Evolutionary conservation across 306 rosid genomes (phyloP).

Genomic region (Canavalia ensiformis): DNA sequence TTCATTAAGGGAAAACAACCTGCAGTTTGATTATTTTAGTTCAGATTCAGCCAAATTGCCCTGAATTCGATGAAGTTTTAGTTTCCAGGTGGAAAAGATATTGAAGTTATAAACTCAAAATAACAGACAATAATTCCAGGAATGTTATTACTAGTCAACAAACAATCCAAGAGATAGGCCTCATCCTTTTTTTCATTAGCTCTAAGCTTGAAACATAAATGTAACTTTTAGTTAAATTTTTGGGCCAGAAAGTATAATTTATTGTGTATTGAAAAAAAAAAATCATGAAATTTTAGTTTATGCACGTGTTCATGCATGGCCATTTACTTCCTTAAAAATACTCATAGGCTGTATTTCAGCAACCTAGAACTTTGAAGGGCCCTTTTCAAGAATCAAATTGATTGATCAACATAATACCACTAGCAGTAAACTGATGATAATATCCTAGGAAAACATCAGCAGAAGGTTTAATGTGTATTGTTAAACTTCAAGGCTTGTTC

Average conservation of each 20-base stretch:
- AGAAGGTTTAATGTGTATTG: constrained; percentile 37
- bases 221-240: not conserved
- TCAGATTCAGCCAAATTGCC: constrained; percentile 39
- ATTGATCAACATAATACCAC: not conserved
- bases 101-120: constrained; percentile 19
- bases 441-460: not conserved
- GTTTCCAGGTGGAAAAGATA: constrained; percentile 18
- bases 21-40: constrained; percentile 55
- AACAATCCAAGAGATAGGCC: constrained; percentile 2
- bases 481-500: constrained; percentile 24
- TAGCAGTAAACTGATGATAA: not conserved
- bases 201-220: not conserved
- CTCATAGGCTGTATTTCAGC: constrained; percentile 4
- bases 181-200: constrained; percentile 3
- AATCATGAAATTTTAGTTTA: not conserved
- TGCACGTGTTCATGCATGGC: not conserved
- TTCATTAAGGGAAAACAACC: constrained; percentile 72
- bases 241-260: constrained; percentile 1
- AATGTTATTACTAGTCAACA: constrained; percentile 21
- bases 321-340: constrained; percentile 3
- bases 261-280: constrained; percentile 1
- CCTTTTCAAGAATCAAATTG: not conserved
- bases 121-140: not conserved
- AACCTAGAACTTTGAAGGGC: constrained; percentile 9
- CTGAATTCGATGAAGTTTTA: constrained; percentile 7